Base-by-base conservation (phyloP, 768 basidiomycete genomes). In the Tephrocybe rancida region DNA sequence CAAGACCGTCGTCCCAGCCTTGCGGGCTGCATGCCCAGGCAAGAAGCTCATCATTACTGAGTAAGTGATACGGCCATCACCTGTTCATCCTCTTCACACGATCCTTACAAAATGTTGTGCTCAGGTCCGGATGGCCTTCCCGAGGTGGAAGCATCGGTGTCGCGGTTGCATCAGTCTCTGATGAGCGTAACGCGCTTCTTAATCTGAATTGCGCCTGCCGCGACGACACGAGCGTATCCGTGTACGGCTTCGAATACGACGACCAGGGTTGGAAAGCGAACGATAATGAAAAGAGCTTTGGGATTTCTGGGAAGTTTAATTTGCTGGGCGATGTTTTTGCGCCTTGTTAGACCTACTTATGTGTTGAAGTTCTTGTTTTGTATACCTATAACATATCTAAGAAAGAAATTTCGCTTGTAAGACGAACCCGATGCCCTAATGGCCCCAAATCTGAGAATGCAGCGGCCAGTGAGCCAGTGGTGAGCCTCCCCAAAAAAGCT, bases 101-200 rank as follows among this genome's bases (percentile, higher is more conserved):
- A 25, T 8, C 5, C 11, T 24, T 44, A 21, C 0, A 16, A 26
- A 19, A n/a, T n/a, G n/a, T n/a, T n/a, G n/a, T n/a, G n/a, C n/a
- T n/a, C 19, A 73, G 72, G 60, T 67, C 72, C 24, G 75, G 74
- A 24, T 77, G 73, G 74, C 73, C 75, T 13, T 75, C 75, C 8
- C 65, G 73, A 22, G 75, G 75, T 4, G 44, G 52, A 4, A 55
- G 46, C 10, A 56, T 59, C 34, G 68, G 71, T 19, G 62, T 44
- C 0, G 75, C 71, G 1, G 68, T 66, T 5, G 61, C 71, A 7
- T 71, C 71, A 0, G 41, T 67, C 7, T 46, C 14, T 0, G 67
- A 76, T 51, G 71, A 74, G 48, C 58, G 58, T 16, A 65, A 60
- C 16, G 75, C 74, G 1, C 53, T 75, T 9, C 45, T 60, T 8